Evolutionary conservation across 306 rosid species (phyloP), one percentile per base, ranked within the genome.

Genomic region (Begonia fuchsioides): DNA sequence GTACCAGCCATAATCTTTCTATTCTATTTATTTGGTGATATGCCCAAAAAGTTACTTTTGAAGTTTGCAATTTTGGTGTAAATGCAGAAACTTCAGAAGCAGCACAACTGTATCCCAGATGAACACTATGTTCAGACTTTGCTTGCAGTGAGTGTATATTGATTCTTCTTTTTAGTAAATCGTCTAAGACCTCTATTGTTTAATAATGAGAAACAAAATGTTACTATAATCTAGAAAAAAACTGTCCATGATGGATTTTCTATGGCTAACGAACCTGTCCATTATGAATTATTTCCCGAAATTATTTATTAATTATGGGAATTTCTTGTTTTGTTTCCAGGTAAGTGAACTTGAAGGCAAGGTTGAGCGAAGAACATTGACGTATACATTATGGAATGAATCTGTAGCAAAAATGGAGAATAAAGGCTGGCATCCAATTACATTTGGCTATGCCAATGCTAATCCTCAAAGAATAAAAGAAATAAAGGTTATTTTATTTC

Each of bases 101-200:
- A 81, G 72, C 95, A 90, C 80, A 90, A 90, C 68, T 90, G 98
- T 69, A 90, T 90, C 55, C 98, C 98, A 16, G 98, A 90, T 56
- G 98, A 90, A 66, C 98, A 90, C 63, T 90, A 79, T 5, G 79
- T 90, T 56, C 92, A 55, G 63, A 85, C 98, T 48, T 68, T 85
- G 67, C 80, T 90, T 59, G 92, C 92, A 32, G 98, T 90, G 69
- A 75, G 85, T 60, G 13, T 20, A 41, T 39, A 59, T 20, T 51
- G 50, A 45, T 32, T 55, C 47, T 61, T 57, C 47, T 43, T 46
- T 5, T 26, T 26, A 26, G 35, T 3, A 26, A 26, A 26, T 26
- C 35, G 5, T 26, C 35, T 26, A 4, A 26, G 35, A 26, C 7
- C 35, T 26, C 35, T 26, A 26, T 26, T 26, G 35, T 26, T 26